Base-by-base conservation (phyloP, 306 rosid genomes). In the Arachis stenosperma region DNA sequence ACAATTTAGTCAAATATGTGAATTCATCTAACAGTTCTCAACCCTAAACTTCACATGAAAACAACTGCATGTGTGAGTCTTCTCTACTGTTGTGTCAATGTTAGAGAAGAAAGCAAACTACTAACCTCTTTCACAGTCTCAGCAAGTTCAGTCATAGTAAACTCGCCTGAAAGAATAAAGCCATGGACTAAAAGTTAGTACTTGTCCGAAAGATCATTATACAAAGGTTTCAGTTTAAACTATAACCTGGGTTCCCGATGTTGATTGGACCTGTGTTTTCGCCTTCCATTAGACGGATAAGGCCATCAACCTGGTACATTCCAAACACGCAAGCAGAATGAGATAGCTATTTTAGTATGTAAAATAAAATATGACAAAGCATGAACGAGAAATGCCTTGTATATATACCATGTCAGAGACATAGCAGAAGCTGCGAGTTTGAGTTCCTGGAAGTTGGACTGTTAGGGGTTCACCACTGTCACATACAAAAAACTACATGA, bases 91-190 rank as follows among this genome's bases (percentile, higher is more conserved):
- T 22, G 27, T 22, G 27, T 22, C 27, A 22, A 1, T 22, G 27
- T 22, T 54, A 81, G 76, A 79, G 4, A 69, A 67, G 22, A 75
- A 10, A 58, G 78, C 6, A 43, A 17, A 22, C 46, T 12, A 78
- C 87, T 78, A 13, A 87, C 98, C 97, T 93, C 97, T 81, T 93
- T 93, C 67, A 93, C 96, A 7, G 83, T 93, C 86, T 90, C 93
- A 1, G 98, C 98, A 40, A 93, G 97, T 79, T 93, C 98, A 2
- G 72, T 83, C 98, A 93, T 93, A 71, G 98, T 93, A 81, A 93
- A 93, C 77, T 93, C 98, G 22, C 98, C 98, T 90, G 81, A 42
- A 88, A 66, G 48, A 75, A 44, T 42, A 71, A 61, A 46, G 51
- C 15, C 42, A 52, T 30, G 50, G 27, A 66, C 53, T 61, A 65